phyloP scores from a whole-genome alignment of 108 stramenopile genomes.

The Epithemia pelagica region DNA sequence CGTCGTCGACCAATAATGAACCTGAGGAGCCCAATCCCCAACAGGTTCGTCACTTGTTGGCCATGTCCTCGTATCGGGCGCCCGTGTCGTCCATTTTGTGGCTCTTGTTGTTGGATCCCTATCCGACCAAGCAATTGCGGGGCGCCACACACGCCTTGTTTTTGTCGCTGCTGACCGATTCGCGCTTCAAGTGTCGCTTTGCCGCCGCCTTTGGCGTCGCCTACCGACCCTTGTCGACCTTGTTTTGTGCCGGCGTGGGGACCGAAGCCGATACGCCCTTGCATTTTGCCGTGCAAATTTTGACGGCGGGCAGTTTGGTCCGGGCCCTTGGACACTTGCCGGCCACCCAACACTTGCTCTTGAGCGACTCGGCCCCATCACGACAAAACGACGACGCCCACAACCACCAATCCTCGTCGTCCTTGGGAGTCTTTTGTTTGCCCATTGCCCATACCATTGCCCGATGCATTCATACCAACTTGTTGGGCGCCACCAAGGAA shows the following conservation, averaged over 20 bases:
- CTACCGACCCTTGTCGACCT: conserved; percentile 69
- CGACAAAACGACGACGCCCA: background rate
- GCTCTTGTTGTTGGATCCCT: conserved; percentile 79
- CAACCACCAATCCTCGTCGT: background rate
- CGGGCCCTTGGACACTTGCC: conserved; percentile 67
- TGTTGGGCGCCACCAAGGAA: conserved; percentile 78
- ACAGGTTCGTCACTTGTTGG: conserved; percentile 53
- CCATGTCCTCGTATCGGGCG: conserved; percentile 68
- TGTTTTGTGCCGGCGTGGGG: conserved; percentile 87
- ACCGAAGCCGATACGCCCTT: conserved; percentile 81
- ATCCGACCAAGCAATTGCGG: conserved; percentile 81
- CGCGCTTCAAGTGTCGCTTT: conserved; percentile 78
- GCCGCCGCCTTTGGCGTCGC: conserved; percentile 83
- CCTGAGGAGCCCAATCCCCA: conserved; percentile 40
- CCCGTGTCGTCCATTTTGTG: conserved; percentile 65
- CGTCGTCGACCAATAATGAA: conserved; percentile 32
- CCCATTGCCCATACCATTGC: conserved; percentile 75
- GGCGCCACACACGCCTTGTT: conserved; percentile 64
- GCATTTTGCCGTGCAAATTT: conserved; percentile 86
- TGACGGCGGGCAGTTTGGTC: conserved; percentile 84
- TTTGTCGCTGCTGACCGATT: conserved; percentile 68
- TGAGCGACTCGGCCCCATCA: conserved; percentile 52
- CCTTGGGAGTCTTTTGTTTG: conserved; percentile 55
- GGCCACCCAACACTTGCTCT: conserved; percentile 58
- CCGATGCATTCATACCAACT: conserved; percentile 77